Evolutionary conservation across 805 yeast genomes (phyloP).

Genomic region (Saccharomyces jurei): DNA sequence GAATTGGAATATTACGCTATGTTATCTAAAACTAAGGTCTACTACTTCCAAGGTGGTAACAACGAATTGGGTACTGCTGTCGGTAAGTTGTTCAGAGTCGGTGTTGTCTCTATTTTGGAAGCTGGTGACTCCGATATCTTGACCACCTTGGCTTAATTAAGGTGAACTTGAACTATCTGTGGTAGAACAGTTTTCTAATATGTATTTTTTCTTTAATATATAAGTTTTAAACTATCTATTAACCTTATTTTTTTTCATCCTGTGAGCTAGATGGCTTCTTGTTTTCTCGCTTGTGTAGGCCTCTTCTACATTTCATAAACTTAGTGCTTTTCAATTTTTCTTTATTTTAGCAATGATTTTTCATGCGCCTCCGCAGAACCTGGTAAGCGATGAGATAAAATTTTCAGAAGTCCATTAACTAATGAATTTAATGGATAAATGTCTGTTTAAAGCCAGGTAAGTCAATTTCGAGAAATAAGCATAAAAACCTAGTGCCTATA

Average conservation of each 20-base stretch:
- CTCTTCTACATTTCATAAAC: not conserved
- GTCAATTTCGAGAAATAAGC: not conserved
- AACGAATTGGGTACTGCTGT: slow-evolving; percentile 99
- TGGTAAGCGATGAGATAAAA: slow-evolving; percentile 1
- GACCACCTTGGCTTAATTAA: slow-evolving; percentile 41
- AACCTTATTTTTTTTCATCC: not conserved
- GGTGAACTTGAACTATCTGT: not conserved
- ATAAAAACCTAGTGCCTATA: not conserved
- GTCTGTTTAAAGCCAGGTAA: not conserved
- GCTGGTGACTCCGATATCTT: slow-evolving; percentile 99
- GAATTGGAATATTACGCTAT: slow-evolving; percentile 99
- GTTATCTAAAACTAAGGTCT: slow-evolving; percentile 92
- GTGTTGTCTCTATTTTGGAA: slow-evolving; percentile 90
- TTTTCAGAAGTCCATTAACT: not conserved
- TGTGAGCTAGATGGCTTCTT: not conserved
- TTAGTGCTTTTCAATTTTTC: not conserved
- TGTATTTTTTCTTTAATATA: not conserved
- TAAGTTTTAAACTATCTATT: slow-evolving; percentile 1
- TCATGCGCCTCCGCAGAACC: not conserved
- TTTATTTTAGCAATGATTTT: not conserved
- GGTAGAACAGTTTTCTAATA: not conserved
- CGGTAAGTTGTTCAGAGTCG: slow-evolving; percentile 99
- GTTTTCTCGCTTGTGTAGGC: not conserved
- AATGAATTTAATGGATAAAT: not conserved
- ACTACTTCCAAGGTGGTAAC: slow-evolving; percentile 99